Conservation (phyloP, 495 filamentous ascomycete genomes). For the Daldinia vernicosa region DNA sequence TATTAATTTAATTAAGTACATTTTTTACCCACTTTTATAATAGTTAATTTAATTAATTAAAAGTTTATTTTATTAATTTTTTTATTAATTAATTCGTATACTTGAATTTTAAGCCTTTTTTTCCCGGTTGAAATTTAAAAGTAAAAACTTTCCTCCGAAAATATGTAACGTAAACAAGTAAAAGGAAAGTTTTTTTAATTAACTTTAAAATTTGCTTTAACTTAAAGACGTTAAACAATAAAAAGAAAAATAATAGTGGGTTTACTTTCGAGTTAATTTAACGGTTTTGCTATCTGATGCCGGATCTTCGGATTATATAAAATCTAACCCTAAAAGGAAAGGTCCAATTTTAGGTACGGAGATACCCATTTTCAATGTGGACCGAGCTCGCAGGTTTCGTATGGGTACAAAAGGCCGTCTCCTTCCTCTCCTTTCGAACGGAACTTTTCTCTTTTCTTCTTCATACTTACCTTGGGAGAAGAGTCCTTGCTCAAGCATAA, state of each 20-base stretch:
- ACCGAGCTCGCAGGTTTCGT: conserved; percentile 35
- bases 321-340: background rate
- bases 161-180: too few species aligned
- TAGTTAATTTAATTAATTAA: too few species aligned
- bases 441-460: conserved; percentile 45
- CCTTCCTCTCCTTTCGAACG: conserved; percentile 25
- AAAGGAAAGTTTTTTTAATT: too few species aligned
- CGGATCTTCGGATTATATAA: background rate
- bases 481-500: conserved; percentile 68
- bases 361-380: background rate
- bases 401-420: conserved; percentile 38
- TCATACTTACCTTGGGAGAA: conserved; percentile 76
- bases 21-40: too few species aligned
- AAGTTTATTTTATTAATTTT: too few species aligned
- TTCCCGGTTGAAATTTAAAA: too few species aligned
- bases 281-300: background rate
- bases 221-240: background rate
- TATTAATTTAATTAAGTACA: too few species aligned
- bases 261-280: background rate
- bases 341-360: background rate
- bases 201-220: background rate
- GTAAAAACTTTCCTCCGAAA: too few species aligned
- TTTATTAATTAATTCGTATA: too few species aligned
- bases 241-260: background rate
- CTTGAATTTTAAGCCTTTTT: too few species aligned